Evolutionary conservation across 495 filamentous ascomycete species (phyloP).

Genomic region (Oidiodendron maius): DNA sequence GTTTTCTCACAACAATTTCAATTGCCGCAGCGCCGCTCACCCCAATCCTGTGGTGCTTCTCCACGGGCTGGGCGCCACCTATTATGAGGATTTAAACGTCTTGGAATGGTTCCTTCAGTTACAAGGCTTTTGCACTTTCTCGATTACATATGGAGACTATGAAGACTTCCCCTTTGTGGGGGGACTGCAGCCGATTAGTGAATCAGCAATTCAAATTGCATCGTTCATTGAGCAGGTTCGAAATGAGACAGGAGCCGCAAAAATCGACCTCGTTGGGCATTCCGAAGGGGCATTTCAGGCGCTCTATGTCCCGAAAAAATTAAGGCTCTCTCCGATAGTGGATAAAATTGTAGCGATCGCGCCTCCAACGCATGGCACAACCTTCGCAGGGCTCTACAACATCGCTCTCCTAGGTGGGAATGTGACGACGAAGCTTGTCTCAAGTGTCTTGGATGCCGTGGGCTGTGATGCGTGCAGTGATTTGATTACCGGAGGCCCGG

Average conservation of each 20-base stretch:
- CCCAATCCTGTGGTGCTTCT: constrained; percentile 45
- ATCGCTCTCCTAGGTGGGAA: constrained; percentile 38
- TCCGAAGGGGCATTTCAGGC: constrained; percentile 48
- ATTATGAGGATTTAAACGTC: constrained; percentile 45
- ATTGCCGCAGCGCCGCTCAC: constrained; percentile 4
- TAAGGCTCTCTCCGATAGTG: constrained; percentile 33
- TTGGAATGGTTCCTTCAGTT: constrained; percentile 44
- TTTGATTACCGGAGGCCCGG: constrained; percentile 36
- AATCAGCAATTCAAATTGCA: constrained; percentile 44
- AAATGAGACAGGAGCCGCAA: constrained; percentile 33
- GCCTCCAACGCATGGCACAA: constrained; percentile 44
- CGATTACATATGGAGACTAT: constrained; percentile 46
- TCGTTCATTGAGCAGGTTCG: constrained; percentile 38
- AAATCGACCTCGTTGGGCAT: constrained; percentile 47
- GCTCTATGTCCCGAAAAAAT: constrained; percentile 46
- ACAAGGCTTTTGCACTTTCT: constrained; percentile 47
- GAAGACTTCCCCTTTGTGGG: constrained; percentile 39
- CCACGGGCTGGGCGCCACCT: constrained; percentile 47
- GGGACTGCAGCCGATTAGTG: constrained; percentile 36
- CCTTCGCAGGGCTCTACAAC: constrained; percentile 40
- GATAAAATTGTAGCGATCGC: constrained; percentile 43
- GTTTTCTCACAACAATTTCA: neutral
- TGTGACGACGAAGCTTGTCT: constrained; percentile 21
- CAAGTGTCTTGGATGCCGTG: constrained; percentile 2
- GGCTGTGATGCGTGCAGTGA: constrained; percentile 9